Percentiles rank a stretch among this genome's conserved stretches.
Conservation (phyloP, 768 basidiomycete genomes). For the Atractiella rhizophila region DNA sequence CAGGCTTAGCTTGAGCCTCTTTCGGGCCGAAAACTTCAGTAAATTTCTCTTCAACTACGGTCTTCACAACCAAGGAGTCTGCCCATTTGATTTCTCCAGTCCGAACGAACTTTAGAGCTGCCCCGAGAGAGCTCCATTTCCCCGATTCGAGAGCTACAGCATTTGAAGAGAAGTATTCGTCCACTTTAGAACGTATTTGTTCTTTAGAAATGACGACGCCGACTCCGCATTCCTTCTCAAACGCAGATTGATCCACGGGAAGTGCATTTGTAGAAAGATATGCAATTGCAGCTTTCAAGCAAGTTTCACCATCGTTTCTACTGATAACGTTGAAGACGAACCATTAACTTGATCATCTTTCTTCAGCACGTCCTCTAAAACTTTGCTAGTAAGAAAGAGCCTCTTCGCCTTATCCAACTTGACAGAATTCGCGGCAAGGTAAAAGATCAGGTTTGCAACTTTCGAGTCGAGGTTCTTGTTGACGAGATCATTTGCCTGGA, state of each 20-base stretch:
- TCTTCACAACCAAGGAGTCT: constrained; percentile 58
- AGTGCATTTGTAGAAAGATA: constrained; percentile 37
- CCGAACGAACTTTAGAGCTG: constrained; percentile 35
- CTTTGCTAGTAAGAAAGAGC: constrained; percentile 21
- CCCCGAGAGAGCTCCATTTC: constrained; percentile 56
- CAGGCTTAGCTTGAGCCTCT: constrained; percentile 20
- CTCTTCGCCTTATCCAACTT: constrained; percentile 1
- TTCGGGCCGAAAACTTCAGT: constrained; percentile 45
- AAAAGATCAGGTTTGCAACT: constrained; percentile 7
- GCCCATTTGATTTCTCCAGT: constrained; percentile 60
- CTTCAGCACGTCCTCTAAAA: constrained; percentile 48
- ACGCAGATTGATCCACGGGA: constrained; percentile 42
- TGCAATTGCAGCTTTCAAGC: constrained; percentile 41
- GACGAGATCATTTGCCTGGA: no score
- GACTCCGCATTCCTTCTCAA: constrained; percentile 59
- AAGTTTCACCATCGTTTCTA: not conserved
- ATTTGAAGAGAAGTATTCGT: constrained; percentile 29
- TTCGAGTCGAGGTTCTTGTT: no score
- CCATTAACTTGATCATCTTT: constrained; percentile 67
- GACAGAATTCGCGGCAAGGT: constrained; percentile 1
- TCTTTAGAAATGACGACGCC: constrained; percentile 53
- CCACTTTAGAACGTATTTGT: constrained; percentile 35
- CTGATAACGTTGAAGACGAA: constrained; percentile 22
- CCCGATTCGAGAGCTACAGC: constrained; percentile 28
- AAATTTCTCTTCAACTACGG: constrained; percentile 45